Conservation (phyloP, 2,329 filamentous ascomycete species). For the Colletotrichum lentis region DNA sequence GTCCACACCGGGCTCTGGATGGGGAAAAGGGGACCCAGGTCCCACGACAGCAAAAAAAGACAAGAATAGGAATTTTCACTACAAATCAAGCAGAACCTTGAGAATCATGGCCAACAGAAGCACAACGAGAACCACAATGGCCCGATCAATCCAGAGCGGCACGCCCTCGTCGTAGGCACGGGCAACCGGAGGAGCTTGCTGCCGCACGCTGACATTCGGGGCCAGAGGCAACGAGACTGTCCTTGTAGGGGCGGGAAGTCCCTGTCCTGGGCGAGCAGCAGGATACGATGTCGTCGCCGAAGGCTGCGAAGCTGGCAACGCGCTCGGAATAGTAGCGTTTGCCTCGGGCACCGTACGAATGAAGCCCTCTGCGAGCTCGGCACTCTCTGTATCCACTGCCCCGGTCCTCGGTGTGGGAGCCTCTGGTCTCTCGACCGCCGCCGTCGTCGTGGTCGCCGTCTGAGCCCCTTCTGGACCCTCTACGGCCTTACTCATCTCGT, state of each 20-base stretch:
- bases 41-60: background rate
- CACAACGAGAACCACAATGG: conserved; percentile 77
- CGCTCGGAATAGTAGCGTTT: background rate
- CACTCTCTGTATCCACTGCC: conserved; percentile 53
- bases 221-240: conserved; percentile 42
- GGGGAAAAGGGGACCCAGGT: background rate
- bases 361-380: conserved; percentile 65
- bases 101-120: conserved; percentile 75
- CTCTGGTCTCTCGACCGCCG: background rate
- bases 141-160: conserved; percentile 80
- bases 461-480: conserved; percentile 12
- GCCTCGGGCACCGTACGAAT: conserved; percentile 56
- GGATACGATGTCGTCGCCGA: background rate
- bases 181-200: conserved; percentile 22
- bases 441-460: background rate
- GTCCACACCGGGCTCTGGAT: background rate
- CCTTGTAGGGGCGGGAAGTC: conserved; percentile 43
- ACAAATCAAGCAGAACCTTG: conserved; percentile 57
- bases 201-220: conserved; percentile 23
- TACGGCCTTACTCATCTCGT: conserved; percentile 66
- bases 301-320: background rate
- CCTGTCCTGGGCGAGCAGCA: conserved; percentile 41
- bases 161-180: conserved; percentile 57
- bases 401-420: conserved; percentile 18
- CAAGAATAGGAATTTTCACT: conserved; percentile 7